Conservation (phyloP, 192 early-diverging fungal species). For the Gonapodya prolifera region DNA sequence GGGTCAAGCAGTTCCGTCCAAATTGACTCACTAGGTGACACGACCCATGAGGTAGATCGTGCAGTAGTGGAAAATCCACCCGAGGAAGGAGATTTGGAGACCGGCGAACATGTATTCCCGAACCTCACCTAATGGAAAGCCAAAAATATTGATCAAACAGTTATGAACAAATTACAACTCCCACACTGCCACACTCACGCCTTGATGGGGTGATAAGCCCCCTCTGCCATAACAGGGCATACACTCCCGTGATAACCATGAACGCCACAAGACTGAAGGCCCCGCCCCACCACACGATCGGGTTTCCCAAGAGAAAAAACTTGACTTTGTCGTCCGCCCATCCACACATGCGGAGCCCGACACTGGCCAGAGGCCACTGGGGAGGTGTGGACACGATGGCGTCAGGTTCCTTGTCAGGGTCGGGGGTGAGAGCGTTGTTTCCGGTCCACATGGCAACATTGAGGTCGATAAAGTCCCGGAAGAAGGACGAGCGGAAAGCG, state of each 20-base stretch:
- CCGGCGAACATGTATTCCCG: conserved; percentile 25
- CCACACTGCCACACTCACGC: background rate
- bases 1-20: background rate
- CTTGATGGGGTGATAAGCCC: background rate
- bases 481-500: conserved; percentile 60
- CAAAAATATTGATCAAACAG: background rate
- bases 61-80: conserved; percentile 86
- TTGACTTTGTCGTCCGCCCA: conserved; percentile 78
- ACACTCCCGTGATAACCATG: conserved; percentile 24
- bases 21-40: conserved; percentile 60
- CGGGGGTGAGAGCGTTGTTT: conserved; percentile 88
- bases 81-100: conserved; percentile 56
- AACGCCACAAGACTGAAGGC: conserved; percentile 38
- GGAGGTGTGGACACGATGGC: conserved; percentile 59
- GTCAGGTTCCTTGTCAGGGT: conserved; percentile 80
- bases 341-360: conserved; percentile 86
- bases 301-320: conserved; percentile 89
- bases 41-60: conserved; percentile 96
- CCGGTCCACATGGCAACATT: conserved; percentile 92
- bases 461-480: conserved; percentile 73
- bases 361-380: conserved; percentile 77
- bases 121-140: background rate
- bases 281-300: conserved; percentile 78
- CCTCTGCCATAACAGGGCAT: conserved; percentile 13
- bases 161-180: background rate